Evolutionary conservation across 768 basidiomycete genomes (phyloP), one percentile per base, ranked within the genome.

Genomic region (Exsudoporus frostii): DNA sequence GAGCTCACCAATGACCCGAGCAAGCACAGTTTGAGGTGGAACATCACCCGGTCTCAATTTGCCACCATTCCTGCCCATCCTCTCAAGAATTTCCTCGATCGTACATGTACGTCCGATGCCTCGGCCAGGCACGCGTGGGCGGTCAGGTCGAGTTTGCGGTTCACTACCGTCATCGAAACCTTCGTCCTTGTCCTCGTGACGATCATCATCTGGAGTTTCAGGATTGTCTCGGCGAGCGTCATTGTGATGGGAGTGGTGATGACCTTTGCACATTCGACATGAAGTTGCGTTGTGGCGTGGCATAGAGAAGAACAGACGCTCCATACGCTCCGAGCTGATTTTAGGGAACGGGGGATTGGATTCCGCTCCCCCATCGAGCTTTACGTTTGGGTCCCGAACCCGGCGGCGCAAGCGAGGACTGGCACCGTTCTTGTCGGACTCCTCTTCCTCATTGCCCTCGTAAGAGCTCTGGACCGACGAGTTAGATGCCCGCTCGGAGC

Each of bases 1-100:
- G 8, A 99, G 76, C 70, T 96, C 92, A 54, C 87, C 69, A 29
- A 98, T 73, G 11, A 97, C 92, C 4, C 89, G 77, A 27, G 84
- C 79, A 4, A 97, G 79, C 13, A 96, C 83, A 1, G 93, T 94
- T 70, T 98, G 95, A 22, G 92, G 89, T 2, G 92, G 94, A 7
- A 90, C 29, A 25, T 60, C 45, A 75, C 76, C 38, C 27, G 57
- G 42, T 44, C 54, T 55, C 39, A 69, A 45, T 5, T 50, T 58
- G 15, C 58, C 63, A 0, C 65, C 66, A 37, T 68, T 64, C 19
- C 37, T 53, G 24, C 68, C 62, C 52, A 67, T 62, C 34, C 53
- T 57, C 39, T 62, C 62, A 7, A 67, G 56, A 37, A 67, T 64
- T 20, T 67, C 66, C 6, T 66, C 64, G 30, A 68, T 47, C 6